Conservation (phyloP, 2,329 filamentous ascomycete genomes). For the Talaromyces rugulosus region DNA sequence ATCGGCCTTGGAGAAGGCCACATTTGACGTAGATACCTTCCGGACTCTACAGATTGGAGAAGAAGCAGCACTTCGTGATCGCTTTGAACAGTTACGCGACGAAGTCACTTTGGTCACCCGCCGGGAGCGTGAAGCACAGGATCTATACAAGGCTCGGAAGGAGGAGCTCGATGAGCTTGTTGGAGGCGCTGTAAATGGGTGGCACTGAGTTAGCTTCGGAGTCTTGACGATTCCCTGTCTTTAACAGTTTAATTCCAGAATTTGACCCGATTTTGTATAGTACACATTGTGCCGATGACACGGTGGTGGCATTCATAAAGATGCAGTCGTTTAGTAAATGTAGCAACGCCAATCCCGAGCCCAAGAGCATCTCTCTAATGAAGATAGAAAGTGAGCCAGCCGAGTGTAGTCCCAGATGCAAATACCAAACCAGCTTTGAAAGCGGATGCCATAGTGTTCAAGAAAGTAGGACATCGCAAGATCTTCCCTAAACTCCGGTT, state of each 20-base stretch:
- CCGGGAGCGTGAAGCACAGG: constrained; percentile 86
- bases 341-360: too few relatives aligned
- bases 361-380: too few relatives aligned
- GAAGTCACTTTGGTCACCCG: constrained; percentile 77
- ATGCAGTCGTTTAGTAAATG: too few relatives aligned
- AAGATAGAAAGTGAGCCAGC: too few relatives aligned
- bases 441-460: too few relatives aligned
- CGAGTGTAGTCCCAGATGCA: constrained; percentile 4
- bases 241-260: not conserved
- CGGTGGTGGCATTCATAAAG: too few relatives aligned
- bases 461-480: too few relatives aligned
- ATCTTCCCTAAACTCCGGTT: too few relatives aligned
- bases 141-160: constrained; percentile 69
- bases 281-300: not conserved
- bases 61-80: constrained; percentile 66
- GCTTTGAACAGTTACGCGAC: constrained; percentile 72
- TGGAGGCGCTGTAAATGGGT: constrained; percentile 33
- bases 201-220: constrained; percentile 25
- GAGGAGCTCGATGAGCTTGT: constrained; percentile 69
- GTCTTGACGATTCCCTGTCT: not conserved
- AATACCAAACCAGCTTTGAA: too few relatives aligned
- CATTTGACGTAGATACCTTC: constrained; percentile 68
- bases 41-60: constrained; percentile 74
- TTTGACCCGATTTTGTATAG: not conserved
- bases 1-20: constrained; percentile 69